These are phyloP conservation scores for Trichoderma simmonsii DNA, from an alignment of 2,329 filamentous ascomycete species.

Conservation along the genomic window DNA sequence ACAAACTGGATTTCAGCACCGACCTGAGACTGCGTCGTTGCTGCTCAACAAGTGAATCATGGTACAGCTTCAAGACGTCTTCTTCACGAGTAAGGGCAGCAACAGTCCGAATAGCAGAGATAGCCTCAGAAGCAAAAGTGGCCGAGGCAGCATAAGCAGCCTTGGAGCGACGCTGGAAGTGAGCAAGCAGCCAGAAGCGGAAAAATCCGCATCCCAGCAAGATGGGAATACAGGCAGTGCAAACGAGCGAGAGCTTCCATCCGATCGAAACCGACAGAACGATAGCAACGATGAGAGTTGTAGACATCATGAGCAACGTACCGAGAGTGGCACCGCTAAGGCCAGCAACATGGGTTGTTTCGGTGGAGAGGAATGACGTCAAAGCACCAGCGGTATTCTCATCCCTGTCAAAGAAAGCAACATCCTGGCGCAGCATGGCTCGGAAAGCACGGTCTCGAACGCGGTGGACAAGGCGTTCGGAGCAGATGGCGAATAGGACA, in stretches of 20 bases:
- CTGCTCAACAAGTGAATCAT: constrained; percentile 62
- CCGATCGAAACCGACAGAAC: constrained; percentile 69
- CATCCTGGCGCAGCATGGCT: constrained; percentile 86
- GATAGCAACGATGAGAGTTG: constrained; percentile 75
- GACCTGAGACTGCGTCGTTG: constrained; percentile 67
- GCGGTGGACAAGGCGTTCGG: constrained; percentile 79
- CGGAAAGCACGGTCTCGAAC: constrained; percentile 82
- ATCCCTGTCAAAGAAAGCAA: constrained; percentile 85
- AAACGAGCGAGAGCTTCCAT: constrained; percentile 86
- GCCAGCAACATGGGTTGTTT: constrained; percentile 87
- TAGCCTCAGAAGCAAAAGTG: constrained; percentile 87
- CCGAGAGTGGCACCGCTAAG: constrained; percentile 85
- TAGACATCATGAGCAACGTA: constrained; percentile 75
- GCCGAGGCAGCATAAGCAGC: constrained; percentile 76
- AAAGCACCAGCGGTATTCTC: constrained; percentile 87
- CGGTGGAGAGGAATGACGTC: constrained; percentile 83
- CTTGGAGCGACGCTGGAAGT: constrained; percentile 77
- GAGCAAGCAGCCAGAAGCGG: constrained; percentile 78
- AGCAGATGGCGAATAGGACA: constrained; percentile 75
- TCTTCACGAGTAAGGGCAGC: constrained; percentile 83
- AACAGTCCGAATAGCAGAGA: constrained; percentile 89
- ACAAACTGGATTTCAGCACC: constrained; percentile 69
- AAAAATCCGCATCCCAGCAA: constrained; percentile 78
- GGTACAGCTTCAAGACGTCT: constrained; percentile 74
- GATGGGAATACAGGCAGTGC: constrained; percentile 72